Evolutionary conservation across 192 early-diverging fungal genomes (phyloP).

Genomic region (Coemansia sp.): DNA sequence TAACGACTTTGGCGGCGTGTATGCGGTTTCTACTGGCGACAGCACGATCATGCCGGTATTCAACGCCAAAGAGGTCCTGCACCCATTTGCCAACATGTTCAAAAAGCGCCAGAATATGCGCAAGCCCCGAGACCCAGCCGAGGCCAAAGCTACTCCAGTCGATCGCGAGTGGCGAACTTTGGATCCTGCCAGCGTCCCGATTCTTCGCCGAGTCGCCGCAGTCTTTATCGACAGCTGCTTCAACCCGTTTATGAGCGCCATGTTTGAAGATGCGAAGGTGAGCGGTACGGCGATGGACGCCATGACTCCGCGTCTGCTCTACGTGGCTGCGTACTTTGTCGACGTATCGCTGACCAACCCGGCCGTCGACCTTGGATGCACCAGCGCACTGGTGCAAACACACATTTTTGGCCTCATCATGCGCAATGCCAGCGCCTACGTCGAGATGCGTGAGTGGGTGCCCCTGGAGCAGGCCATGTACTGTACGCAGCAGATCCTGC

Average conservation of each 20-base stretch:
- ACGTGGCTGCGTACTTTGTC: constrained; percentile 47
- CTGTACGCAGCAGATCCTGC: constrained; percentile 43
- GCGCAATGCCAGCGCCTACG: constrained; percentile 33
- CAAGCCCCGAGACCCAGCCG: constrained; percentile 12
- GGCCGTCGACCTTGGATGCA: constrained; percentile 43
- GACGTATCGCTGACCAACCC: constrained; percentile 46
- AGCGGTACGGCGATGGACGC: constrained; percentile 21
- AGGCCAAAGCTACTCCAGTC: constrained; percentile 4
- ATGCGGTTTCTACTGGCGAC: constrained; percentile 52
- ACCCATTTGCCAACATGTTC: constrained; percentile 47
- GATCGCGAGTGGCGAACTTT: constrained; percentile 35
- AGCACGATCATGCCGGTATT: constrained; percentile 51
- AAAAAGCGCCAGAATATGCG: constrained; percentile 15
- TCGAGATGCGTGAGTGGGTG: constrained; percentile 40
- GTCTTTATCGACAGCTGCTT: constrained; percentile 49
- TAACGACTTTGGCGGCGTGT: constrained; percentile 69
- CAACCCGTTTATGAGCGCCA: constrained; percentile 36
- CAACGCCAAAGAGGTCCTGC: constrained; percentile 32
- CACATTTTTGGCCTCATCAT: constrained; percentile 41
- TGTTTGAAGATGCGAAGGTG: constrained; percentile 38
- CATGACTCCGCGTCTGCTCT: constrained; percentile 28
- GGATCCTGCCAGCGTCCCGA: constrained; percentile 19
- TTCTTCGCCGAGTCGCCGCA: constrained; percentile 34
- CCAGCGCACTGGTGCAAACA: constrained; percentile 30
- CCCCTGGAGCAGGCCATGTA: constrained; percentile 45